These are phyloP conservation scores for Hypholoma fasciculare DNA, from an alignment of 768 basidiomycete genomes.

Conservation along the genomic window DNA sequence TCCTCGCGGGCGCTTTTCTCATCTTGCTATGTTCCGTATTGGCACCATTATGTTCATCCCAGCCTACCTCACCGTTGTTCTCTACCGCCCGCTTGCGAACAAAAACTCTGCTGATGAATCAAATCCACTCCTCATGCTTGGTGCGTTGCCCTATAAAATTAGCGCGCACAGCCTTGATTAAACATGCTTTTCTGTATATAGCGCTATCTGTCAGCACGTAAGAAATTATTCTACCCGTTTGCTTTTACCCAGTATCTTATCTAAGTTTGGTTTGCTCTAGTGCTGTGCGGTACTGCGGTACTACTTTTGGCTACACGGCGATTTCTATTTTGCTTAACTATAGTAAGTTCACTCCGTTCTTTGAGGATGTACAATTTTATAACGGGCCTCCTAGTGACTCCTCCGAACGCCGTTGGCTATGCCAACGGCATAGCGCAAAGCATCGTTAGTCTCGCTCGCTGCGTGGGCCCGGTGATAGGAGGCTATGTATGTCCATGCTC, in stretches of 20 bases:
- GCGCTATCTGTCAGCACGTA: conserved; percentile 82
- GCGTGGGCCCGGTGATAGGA: conserved; percentile 83
- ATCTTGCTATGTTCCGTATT: conserved; percentile 87
- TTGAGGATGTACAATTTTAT: neutral
- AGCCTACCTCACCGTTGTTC: conserved; percentile 77
- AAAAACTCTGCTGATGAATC: conserved; percentile 55
- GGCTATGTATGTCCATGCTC: conserved; percentile 60
- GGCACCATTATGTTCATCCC: conserved; percentile 88
- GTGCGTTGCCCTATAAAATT: conserved; percentile 38
- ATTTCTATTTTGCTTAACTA: conserved; percentile 88
- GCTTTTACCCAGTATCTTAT: neutral
- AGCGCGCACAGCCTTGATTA: neutral
- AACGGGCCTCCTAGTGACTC: conserved; percentile 65
- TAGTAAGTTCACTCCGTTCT: conserved; percentile 40
- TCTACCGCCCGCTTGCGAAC: conserved; percentile 76
- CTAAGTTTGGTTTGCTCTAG: conserved; percentile 34
- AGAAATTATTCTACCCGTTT: conserved; percentile 22
- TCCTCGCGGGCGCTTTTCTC: conserved; percentile 80
- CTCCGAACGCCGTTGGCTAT: conserved; percentile 83
- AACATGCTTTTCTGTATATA: conserved; percentile 26
- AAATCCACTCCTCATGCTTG: conserved; percentile 79
- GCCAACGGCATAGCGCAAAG: conserved; percentile 97
- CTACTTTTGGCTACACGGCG: conserved; percentile 88
- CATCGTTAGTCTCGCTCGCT: conserved; percentile 90
- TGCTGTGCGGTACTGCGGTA: conserved; percentile 85